phyloP scores from a whole-genome alignment of 257 asterid genomes.

The Solanum arcanum region DNA sequence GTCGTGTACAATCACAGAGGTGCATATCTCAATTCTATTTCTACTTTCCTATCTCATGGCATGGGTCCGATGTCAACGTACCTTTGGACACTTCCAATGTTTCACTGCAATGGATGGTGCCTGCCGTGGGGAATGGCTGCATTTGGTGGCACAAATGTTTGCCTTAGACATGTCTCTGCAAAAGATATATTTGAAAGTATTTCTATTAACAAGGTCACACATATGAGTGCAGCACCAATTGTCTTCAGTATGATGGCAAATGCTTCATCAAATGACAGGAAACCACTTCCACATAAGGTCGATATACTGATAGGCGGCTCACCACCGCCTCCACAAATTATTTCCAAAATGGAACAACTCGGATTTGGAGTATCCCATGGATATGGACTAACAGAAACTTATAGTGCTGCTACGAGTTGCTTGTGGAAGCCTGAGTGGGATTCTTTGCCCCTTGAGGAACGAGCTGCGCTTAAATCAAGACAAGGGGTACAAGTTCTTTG shows the following conservation, averaged over 20 bases:
- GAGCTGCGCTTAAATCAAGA: slow-evolving; percentile 7
- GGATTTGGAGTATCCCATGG: slow-evolving; percentile 17
- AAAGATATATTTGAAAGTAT: slow-evolving; percentile 16
- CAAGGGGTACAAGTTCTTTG: slow-evolving; percentile 18
- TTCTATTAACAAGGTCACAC: slow-evolving; percentile 12
- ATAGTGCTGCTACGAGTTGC: slow-evolving; percentile 16
- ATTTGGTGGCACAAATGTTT: slow-evolving; percentile 19
- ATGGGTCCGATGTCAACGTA: slow-evolving; percentile 10
- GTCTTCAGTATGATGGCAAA: slow-evolving; percentile 19
- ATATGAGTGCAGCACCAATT: slow-evolving; percentile 24
- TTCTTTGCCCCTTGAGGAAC: slow-evolving; percentile 6
- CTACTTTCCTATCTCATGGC: slow-evolving; percentile 1
- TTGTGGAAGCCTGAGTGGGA: slow-evolving; percentile 27
- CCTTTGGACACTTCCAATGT: slow-evolving; percentile 31
- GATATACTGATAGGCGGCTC: slow-evolving; percentile 18
- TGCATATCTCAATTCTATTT: slow-evolving; percentile 18
- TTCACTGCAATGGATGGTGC: slow-evolving; percentile 32
- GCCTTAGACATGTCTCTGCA: slow-evolving; percentile 8
- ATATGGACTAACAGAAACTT: slow-evolving; percentile 27
- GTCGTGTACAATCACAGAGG: background rate
- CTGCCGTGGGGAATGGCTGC: slow-evolving; percentile 22
- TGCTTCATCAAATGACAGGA: background rate
- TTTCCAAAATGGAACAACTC: slow-evolving; percentile 16
- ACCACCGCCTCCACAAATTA: slow-evolving; percentile 15
- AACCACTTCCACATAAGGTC: slow-evolving; percentile 15